phyloP scores from a whole-genome alignment of 2,329 filamentous ascomycete genomes.

The Venturia asperata region DNA sequence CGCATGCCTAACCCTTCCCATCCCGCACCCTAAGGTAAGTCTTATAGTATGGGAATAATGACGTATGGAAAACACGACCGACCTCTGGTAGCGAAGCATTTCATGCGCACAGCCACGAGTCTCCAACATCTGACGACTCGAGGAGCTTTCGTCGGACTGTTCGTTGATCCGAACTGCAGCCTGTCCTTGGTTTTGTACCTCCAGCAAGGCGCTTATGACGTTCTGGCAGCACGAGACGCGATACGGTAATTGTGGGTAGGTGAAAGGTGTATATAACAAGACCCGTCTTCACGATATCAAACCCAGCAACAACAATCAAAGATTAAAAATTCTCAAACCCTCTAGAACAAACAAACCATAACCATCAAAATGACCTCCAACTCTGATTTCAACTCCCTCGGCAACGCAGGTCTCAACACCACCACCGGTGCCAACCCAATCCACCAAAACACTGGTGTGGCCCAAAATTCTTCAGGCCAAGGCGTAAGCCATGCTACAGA shows the following conservation, averaged over 20 bases:
- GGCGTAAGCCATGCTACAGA: slow-evolving; percentile 36
- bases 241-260: no score
- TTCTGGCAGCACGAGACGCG: neutral
- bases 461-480: slow-evolving; percentile 32
- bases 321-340: no score
- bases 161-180: neutral
- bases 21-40: neutral
- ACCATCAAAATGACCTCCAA: neutral
- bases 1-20: neutral
- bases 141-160: neutral
- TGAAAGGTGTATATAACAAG: slow-evolving; percentile 4
- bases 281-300: no score
- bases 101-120: neutral
- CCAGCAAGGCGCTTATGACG: neutral
- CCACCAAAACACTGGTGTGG: neutral
- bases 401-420: slow-evolving; percentile 11
- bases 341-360: neutral
- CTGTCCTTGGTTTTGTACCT: neutral
- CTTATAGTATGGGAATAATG: no score
- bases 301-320: no score
- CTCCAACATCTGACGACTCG: neutral
- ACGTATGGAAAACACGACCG: neutral
- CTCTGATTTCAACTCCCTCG: neutral
- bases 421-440: slow-evolving; percentile 23
- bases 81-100: neutral